phyloP scores from a whole-genome alignment of 176 grass and related monocot genomes.

The Oryza officinalis region DNA sequence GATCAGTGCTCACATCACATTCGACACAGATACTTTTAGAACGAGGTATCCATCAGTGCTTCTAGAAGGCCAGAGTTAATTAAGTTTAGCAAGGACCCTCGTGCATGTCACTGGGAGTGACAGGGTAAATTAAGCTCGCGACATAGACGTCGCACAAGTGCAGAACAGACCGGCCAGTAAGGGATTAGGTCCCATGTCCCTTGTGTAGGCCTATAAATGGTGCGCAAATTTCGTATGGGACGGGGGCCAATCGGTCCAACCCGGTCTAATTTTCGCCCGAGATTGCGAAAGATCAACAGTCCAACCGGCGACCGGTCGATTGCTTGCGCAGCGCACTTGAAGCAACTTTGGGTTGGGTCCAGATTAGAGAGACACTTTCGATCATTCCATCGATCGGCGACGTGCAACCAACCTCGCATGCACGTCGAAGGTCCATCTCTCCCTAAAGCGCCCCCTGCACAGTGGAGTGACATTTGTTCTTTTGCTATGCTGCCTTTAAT shows the following conservation, averaged over 20 bases:
- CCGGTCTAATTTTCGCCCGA: conserved; percentile 1
- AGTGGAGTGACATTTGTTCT: neutral
- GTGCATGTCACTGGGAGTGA: neutral
- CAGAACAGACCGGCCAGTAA: neutral
- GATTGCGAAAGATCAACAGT: conserved; percentile 41
- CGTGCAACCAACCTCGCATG: conserved; percentile 41
- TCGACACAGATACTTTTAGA: neutral
- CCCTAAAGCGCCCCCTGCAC: neutral
- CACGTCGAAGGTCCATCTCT: conserved; percentile 26
- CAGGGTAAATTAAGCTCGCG: neutral
- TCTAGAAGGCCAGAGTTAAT: conserved; percentile 27
- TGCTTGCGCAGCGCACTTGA: conserved; percentile 13
- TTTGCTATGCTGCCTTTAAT: neutral
- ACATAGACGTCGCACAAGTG: conserved; percentile 21
- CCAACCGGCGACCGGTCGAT: neutral
- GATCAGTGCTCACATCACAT: neutral
- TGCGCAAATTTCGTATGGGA: neutral
- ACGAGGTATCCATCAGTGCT: neutral
- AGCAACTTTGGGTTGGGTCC: neutral
- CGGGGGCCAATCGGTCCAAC: neutral
- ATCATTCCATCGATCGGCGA: conserved; percentile 24
- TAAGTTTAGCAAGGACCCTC: neutral
- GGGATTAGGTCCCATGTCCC: conserved; percentile 42
- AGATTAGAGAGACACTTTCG: neutral
- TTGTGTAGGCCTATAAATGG: conserved; percentile 7